Percentiles rank a stretch among this genome's conserved stretches.
phyloP scores from a whole-genome alignment of 116 monocot genomes.

The Thalassia testudinum region DNA sequence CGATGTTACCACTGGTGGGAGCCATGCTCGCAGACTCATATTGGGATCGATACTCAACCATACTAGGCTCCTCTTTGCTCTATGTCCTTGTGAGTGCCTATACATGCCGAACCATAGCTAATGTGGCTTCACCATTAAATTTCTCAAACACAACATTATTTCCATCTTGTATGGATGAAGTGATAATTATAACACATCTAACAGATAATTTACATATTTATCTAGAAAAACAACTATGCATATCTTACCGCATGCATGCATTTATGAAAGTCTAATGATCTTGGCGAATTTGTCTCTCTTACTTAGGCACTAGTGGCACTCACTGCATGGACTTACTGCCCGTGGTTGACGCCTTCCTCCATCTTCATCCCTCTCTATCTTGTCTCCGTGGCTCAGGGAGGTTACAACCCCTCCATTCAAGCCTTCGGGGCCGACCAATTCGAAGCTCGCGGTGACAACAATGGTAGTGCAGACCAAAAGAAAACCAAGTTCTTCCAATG shows the following conservation, averaged over 20 bases:
- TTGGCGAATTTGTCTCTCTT: no score
- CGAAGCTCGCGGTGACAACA: conserved; percentile 27
- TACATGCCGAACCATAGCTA: background rate
- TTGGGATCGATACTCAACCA: conserved; percentile 75
- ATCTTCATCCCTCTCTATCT: conserved; percentile 78
- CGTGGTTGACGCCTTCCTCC: conserved; percentile 46
- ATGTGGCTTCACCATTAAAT: no score
- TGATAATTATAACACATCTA: no score
- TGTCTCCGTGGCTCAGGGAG: conserved; percentile 74
- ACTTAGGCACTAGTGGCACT: conserved; percentile 61
- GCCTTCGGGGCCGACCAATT: conserved; percentile 91
- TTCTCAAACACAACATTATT: no score
- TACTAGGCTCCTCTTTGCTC: conserved; percentile 56
- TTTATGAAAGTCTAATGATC: no score
- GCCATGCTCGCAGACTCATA: conserved; percentile 79
- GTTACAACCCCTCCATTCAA: conserved; percentile 88
- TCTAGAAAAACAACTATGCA: no score
- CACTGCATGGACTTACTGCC: conserved; percentile 52
- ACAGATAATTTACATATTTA: no score
- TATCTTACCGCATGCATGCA: no score
- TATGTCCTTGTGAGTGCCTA: conserved; percentile 38
- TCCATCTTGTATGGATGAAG: no score
- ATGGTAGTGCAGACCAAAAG: background rate
- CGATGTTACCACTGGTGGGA: conserved; percentile 78
- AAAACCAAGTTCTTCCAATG: conserved; percentile 84